Percentiles rank a stretch among this genome's conserved stretches.
Evolutionary conservation across 2,329 filamentous ascomycete genomes (phyloP).

Genomic region (Coniochaeta hoffmannii): DNA sequence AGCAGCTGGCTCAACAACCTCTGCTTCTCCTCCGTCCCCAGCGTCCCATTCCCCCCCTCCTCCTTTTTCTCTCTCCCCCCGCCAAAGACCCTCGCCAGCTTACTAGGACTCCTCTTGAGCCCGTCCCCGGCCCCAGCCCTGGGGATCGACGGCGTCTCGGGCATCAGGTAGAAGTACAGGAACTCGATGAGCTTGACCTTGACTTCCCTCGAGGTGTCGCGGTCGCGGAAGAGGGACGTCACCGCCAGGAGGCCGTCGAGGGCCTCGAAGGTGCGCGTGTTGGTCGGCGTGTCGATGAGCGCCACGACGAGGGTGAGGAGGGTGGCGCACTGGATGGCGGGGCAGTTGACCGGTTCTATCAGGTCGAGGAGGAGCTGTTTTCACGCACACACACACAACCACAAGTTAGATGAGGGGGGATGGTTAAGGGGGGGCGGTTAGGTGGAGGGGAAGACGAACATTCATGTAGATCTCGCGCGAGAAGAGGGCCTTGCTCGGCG

Average conservation of each 20-base stretch:
- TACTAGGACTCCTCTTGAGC: constrained; percentile 61
- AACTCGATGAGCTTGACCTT: constrained; percentile 97
- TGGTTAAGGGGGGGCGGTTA: constrained; percentile 1
- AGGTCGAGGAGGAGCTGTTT: constrained; percentile 81
- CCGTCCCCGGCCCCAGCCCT: constrained; percentile 36
- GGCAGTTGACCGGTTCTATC: constrained; percentile 85
- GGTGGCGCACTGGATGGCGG: constrained; percentile 83
- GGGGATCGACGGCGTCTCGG: constrained; percentile 62
- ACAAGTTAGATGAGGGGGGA: neutral
- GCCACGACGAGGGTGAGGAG: constrained; percentile 86
- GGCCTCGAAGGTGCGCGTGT: constrained; percentile 85
- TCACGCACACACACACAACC: no score
- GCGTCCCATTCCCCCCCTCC: constrained; percentile 20
- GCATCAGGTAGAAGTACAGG: constrained; percentile 97
- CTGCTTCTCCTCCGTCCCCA: constrained; percentile 71
- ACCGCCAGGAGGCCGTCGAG: constrained; percentile 89
- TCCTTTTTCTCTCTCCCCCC: constrained; percentile 23
- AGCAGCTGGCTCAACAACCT: constrained; percentile 68
- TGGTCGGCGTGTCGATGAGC: constrained; percentile 76
- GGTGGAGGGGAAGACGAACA: constrained; percentile 35
- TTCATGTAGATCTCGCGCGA: constrained; percentile 92
- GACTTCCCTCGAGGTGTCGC: constrained; percentile 77
- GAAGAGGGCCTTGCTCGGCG: constrained; percentile 81
- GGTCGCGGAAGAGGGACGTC: constrained; percentile 86
- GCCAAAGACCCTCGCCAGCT: constrained; percentile 52